Evolutionary conservation across 2,329 filamentous ascomycete species (phyloP), one percentile per base, ranked within the genome.

Genomic region (Gaeumannomyces tritici): DNA sequence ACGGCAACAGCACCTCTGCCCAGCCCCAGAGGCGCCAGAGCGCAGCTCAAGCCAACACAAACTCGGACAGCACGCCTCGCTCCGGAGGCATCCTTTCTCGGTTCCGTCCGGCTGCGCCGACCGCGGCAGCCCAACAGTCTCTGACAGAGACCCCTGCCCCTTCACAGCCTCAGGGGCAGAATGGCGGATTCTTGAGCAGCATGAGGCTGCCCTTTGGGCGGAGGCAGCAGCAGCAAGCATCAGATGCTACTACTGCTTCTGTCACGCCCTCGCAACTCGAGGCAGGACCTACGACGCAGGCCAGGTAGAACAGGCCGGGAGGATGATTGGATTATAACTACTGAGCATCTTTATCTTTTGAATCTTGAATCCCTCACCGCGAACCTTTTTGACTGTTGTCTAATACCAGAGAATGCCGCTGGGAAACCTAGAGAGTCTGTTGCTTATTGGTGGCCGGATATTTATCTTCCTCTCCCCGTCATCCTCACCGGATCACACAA

Each of bases 211-310:
- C 62, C 21, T 33, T 29, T 29, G 56, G 21, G 12, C 56, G 26
- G 26, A 15, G 15, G 55, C 61, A 65, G 55, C 55, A 29, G 55
- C 42, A 56, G 55, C 55, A 56, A 12, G 28, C 26, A 2, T 51
- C 42, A 9, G 42, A 21, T 51, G 42, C 42, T 51, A 6, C 42
- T 24, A 3, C 42, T 11, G 24, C 42, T 24, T 21, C 42, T 13
- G 42, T 21, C 9, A 71, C 73, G 1, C 70, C 71, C 3, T 72
- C 71, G 3, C 69, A 73, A 57, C 70, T 75, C 21, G 72, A 76
- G 61, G 73, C 73, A n/a, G 73, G 73, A 24, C n/a, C 42, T n/a
- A 64, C 67, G 7, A 27, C 54, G 28, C n/a, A 51, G n/a, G 59
- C 59, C 8, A 55, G 59, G 42, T 61, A 51, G 42, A 51, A 51